phyloP scores from a whole-genome alignment of 805 yeast species.

The Ascoidea rubescens region DNA sequence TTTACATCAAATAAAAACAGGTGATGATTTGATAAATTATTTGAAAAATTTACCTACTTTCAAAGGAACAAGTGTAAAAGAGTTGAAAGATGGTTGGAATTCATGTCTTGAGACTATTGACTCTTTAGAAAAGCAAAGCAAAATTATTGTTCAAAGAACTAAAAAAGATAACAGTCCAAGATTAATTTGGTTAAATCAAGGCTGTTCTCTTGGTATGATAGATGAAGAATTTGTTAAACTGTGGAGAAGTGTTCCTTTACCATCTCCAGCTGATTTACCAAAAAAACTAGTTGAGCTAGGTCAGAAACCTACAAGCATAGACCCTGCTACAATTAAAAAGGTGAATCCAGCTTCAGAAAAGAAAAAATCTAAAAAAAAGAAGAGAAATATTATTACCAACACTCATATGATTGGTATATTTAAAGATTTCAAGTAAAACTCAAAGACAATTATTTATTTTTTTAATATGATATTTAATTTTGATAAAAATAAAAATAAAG shows the following conservation, averaged over 20 bases:
- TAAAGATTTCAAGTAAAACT: constrained; percentile 46
- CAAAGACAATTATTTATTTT: constrained; percentile 3
- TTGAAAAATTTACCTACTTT: constrained; percentile 74
- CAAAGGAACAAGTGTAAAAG: constrained; percentile 76
- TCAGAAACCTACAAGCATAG: constrained; percentile 95
- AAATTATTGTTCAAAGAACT: constrained; percentile 72
- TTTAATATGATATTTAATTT: too few relatives aligned
- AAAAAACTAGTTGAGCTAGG: constrained; percentile 66
- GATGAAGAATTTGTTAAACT: constrained; percentile 71
- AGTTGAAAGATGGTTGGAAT: constrained; percentile 84
- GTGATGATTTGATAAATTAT: constrained; percentile 61
- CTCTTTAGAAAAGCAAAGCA: constrained; percentile 62
- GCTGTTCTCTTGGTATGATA: constrained; percentile 38
- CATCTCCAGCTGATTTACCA: constrained; percentile 72
- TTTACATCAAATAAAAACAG: constrained; percentile 72
- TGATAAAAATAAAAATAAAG: too few relatives aligned
- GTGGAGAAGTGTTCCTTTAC: constrained; percentile 74
- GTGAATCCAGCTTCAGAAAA: constrained; percentile 39
- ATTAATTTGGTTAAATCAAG: constrained; percentile 76
- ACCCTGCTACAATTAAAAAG: constrained; percentile 81
- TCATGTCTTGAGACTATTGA: constrained; percentile 72
- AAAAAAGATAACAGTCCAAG: constrained; percentile 92
- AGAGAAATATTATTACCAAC: constrained; percentile 89
- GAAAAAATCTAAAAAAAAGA: constrained; percentile 79
- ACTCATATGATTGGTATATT: constrained; percentile 93